Percentiles rank a stretch among this genome's conserved stretches.
Evolutionary conservation across 2,329 filamentous ascomycete species (phyloP).

Genomic region (Herpotrichia juniperi): DNA sequence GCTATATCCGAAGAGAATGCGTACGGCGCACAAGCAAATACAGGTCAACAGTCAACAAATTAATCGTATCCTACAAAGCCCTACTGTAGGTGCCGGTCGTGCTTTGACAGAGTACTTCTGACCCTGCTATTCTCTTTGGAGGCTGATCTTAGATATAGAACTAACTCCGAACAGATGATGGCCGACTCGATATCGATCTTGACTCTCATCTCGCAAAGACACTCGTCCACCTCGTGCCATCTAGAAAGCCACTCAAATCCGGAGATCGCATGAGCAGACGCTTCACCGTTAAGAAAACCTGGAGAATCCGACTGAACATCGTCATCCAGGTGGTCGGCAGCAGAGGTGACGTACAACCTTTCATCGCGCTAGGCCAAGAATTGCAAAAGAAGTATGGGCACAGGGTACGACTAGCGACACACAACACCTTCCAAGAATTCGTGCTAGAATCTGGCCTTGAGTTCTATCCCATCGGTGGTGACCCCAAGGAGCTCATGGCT

Average conservation of each 20-base stretch:
- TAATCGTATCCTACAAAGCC: too few relatives aligned
- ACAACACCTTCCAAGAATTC: constrained; percentile 23
- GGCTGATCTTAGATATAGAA: too few relatives aligned
- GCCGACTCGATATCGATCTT: constrained; percentile 33
- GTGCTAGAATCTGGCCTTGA: constrained; percentile 36
- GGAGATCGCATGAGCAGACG: constrained; percentile 9
- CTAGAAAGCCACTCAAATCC: constrained; percentile 8
- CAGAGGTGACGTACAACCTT: constrained; percentile 43
- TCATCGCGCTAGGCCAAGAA: constrained; percentile 61
- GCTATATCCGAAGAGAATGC: too few relatives aligned
- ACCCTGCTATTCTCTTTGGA: too few relatives aligned
- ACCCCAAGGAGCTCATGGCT: constrained; percentile 54
- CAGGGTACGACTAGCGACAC: constrained; percentile 36
- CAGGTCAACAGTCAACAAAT: too few relatives aligned
- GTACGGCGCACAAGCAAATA: too few relatives aligned
- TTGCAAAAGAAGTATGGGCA: constrained; percentile 43
- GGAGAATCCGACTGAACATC: constrained; percentile 36
- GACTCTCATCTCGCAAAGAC: constrained; percentile 24
- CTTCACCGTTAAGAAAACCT: constrained; percentile 6
- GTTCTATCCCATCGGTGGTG: constrained; percentile 42
- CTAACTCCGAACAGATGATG: constrained; percentile 22
- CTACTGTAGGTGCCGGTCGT: too few relatives aligned
- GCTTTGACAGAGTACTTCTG: too few relatives aligned
- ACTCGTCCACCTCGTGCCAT: constrained; percentile 24
- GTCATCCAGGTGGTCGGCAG: constrained; percentile 49